phyloP scores from a whole-genome alignment of 1,284 basidiomycete genomes.

The Schizophyllum amplum region DNA sequence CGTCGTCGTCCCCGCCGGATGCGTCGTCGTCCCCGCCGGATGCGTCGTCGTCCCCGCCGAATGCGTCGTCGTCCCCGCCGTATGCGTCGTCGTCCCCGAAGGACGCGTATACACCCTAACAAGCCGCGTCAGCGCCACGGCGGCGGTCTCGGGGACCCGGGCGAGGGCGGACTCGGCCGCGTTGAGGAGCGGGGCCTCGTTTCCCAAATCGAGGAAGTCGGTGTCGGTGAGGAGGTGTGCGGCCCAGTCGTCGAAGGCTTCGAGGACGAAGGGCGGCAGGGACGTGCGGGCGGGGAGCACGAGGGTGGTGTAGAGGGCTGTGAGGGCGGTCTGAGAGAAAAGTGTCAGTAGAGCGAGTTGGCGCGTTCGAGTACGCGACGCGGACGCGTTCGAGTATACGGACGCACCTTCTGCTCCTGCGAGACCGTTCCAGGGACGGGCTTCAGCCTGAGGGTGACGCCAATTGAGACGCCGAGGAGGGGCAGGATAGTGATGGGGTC shows the following conservation, averaged over 20 bases:
- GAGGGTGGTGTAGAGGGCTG: constrained; percentile 52
- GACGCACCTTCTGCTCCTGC: constrained; percentile 27
- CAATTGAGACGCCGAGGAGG: constrained; percentile 51
- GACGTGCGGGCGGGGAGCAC: constrained; percentile 44
- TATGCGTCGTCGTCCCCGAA: too few species aligned
- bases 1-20: too few species aligned
- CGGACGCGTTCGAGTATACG: constrained; percentile 10
- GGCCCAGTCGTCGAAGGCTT: constrained; percentile 42
- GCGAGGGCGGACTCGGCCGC: not conserved
- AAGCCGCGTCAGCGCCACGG: not conserved
- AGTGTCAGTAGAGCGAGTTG: not conserved
- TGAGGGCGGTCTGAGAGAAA: constrained; percentile 17
- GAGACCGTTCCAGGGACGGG: constrained; percentile 38
- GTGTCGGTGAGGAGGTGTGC: not conserved
- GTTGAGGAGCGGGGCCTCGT: not conserved
- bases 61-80: too few species aligned
- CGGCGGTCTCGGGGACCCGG: not conserved
- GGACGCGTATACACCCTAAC: not conserved
- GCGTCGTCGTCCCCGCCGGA: too few species aligned
- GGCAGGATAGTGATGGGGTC: constrained; percentile 32
- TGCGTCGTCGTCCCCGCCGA: too few species aligned
- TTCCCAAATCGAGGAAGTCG: not conserved
- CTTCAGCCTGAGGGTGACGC: constrained; percentile 57
- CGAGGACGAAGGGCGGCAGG: constrained; percentile 43
- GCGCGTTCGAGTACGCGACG: not conserved